phyloP scores from a whole-genome alignment of 2,329 filamentous ascomycete genomes.

The Phialocephala sp. region DNA sequence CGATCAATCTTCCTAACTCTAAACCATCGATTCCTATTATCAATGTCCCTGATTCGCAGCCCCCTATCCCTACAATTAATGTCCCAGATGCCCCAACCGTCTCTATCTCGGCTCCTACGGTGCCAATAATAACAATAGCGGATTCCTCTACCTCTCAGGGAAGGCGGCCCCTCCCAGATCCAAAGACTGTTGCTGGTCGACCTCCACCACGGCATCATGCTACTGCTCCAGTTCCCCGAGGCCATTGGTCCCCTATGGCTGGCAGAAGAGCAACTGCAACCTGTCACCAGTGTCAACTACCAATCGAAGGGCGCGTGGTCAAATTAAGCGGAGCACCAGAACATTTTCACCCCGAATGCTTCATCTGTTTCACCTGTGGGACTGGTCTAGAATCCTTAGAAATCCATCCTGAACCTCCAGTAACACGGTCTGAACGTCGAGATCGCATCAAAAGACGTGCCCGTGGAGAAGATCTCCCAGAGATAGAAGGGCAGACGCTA shows the following conservation, averaged over 20 bases:
- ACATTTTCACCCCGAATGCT: constrained; percentile 93
- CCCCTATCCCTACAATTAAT: constrained; percentile 53
- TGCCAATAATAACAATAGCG: constrained; percentile 41
- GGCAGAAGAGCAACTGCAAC: constrained; percentile 66
- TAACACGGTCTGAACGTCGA: constrained; percentile 72
- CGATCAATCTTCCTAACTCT: constrained; percentile 30
- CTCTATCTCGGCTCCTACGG: constrained; percentile 40
- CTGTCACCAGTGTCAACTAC: constrained; percentile 82
- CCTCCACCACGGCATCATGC: constrained; percentile 45
- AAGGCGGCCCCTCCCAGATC: constrained; percentile 48
- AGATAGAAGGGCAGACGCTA: constrained; percentile 67
- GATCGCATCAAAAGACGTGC: constrained; percentile 72
- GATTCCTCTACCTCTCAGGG: constrained; percentile 28
- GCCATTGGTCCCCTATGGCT: constrained; percentile 64
- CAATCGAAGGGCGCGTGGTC: constrained; percentile 90
- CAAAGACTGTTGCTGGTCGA: constrained; percentile 37
- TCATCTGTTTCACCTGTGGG: constrained; percentile 85
- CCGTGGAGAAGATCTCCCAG: constrained; percentile 62
- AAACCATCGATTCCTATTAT: constrained; percentile 36
- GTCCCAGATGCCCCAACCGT: constrained; percentile 49
- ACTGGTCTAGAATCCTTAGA: constrained; percentile 92
- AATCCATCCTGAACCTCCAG: constrained; percentile 89
- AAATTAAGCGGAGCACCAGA: constrained; percentile 73
- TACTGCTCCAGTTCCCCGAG: constrained; percentile 37
- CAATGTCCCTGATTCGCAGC: constrained; percentile 28